Conservation (phyloP, 2,329 filamentous ascomycete species). For the Byssochlamys sp. region DNA sequence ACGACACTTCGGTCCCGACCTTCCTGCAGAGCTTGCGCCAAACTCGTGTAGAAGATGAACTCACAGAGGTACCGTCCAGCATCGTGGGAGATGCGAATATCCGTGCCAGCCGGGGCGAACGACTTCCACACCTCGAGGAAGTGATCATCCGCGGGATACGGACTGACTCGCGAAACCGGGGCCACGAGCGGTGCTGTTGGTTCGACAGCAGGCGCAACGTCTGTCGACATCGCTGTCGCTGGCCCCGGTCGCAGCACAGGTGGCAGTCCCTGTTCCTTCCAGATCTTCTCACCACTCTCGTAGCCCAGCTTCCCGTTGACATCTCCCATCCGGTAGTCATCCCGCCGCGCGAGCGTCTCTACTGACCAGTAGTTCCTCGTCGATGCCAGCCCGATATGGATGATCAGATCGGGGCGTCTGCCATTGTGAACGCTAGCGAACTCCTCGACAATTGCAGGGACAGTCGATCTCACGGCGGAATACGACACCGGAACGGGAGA, state of each 20-base stretch:
- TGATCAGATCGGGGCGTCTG: slow-evolving; percentile 50
- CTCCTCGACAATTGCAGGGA: slow-evolving; percentile 54
- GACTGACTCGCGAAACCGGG: slow-evolving; percentile 4
- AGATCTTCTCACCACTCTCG: slow-evolving; percentile 41
- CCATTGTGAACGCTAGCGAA: slow-evolving; percentile 31
- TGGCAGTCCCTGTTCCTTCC: slow-evolving; percentile 41
- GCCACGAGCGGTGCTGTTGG: not conserved
- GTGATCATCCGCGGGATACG: slow-evolving; percentile 23
- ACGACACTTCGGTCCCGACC: slow-evolving; percentile 40
- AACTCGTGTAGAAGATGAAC: slow-evolving; percentile 64
- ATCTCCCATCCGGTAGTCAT: slow-evolving; percentile 62
- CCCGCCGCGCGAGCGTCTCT: slow-evolving; percentile 60
- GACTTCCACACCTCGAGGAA: slow-evolving; percentile 28
- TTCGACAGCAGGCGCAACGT: not conserved
- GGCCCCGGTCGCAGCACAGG: slow-evolving; percentile 46
- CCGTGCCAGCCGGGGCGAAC: slow-evolving; percentile 20
- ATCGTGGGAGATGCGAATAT: slow-evolving; percentile 54
- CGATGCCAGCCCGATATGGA: slow-evolving; percentile 73
- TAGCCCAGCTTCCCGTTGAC: slow-evolving; percentile 48
- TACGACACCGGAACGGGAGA: slow-evolving; percentile 64
- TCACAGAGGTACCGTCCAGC: slow-evolving; percentile 67
- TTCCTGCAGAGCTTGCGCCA: slow-evolving; percentile 37
- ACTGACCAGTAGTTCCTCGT: slow-evolving; percentile 58
- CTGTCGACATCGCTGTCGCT: not conserved
- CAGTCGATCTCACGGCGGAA: slow-evolving; percentile 50